These are phyloP conservation scores for Wickerhamomyces sydowiorum DNA, from an alignment of 805 yeast genomes.

Conservation along the genomic window DNA sequence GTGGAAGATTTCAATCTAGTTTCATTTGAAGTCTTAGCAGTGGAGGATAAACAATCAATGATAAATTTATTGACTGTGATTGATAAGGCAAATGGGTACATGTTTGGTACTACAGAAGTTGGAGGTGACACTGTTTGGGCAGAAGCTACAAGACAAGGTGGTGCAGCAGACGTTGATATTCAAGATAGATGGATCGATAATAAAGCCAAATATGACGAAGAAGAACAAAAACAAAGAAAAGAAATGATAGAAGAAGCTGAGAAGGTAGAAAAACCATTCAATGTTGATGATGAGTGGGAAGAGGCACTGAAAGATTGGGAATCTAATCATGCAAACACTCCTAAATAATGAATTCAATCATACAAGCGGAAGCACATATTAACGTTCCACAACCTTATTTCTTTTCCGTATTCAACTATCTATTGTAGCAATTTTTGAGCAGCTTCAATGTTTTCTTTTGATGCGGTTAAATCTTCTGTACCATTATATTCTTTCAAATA, in stretches of 20 bases:
- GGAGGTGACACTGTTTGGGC: conserved; percentile 99
- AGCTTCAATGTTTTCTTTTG: conserved; percentile 19
- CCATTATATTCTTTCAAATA: conserved; percentile 33
- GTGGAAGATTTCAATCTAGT: conserved; percentile 86
- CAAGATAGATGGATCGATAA: conserved; percentile 95
- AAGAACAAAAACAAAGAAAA: conserved; percentile 42
- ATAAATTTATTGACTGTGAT: conserved; percentile 68
- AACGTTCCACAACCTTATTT: background rate
- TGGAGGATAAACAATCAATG: conserved; percentile 92
- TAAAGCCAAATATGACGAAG: conserved; percentile 70
- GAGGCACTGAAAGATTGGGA: conserved; percentile 57
- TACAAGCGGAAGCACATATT: conserved; percentile 8
- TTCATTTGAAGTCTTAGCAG: conserved; percentile 80
- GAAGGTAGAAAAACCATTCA: conserved; percentile 34
- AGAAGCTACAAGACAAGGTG: conserved; percentile 85
- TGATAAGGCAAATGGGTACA: conserved; percentile 91
- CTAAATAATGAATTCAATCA: too few species aligned
- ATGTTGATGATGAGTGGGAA: conserved; percentile 72
- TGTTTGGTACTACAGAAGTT: conserved; percentile 86
- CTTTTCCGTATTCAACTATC: background rate
- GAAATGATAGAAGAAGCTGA: conserved; percentile 37
- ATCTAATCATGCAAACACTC: conserved; percentile 28
- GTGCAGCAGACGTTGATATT: conserved; percentile 53
- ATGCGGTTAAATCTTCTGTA: conserved; percentile 24
- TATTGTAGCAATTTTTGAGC: conserved; percentile 18